Percentiles rank a stretch among this genome's conserved stretches.
phyloP scores from a whole-genome alignment of 768 basidiomycete genomes.

The Boletus vermiculosoides region DNA sequence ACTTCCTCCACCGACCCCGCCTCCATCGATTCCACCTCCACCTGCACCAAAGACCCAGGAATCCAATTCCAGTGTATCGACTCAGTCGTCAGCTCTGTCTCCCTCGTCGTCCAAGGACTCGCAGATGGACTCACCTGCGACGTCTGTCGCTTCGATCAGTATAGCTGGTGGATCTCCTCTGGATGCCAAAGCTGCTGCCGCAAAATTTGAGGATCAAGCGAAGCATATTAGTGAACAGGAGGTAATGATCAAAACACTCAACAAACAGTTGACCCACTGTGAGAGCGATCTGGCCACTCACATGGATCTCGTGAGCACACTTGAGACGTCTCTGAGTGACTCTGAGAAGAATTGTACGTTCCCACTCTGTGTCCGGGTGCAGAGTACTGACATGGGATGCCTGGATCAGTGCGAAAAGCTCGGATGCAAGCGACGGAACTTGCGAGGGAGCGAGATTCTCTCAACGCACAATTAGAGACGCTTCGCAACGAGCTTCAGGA shows the following conservation, averaged over 20 bases:
- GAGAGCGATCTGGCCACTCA: constrained; percentile 89
- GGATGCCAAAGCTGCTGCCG: constrained; percentile 53
- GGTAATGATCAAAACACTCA: constrained; percentile 89
- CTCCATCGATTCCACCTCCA: constrained; percentile 84
- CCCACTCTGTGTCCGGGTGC: background rate
- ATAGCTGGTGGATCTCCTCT: constrained; percentile 35
- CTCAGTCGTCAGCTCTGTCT: constrained; percentile 54
- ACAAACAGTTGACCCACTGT: constrained; percentile 91
- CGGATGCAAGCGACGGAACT: constrained; percentile 92
- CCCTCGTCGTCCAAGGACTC: constrained; percentile 70
- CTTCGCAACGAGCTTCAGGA: constrained; percentile 74
- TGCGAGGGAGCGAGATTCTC: constrained; percentile 78
- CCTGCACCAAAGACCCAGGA: constrained; percentile 64
- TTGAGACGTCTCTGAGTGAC: constrained; percentile 85
- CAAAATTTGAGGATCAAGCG: constrained; percentile 68
- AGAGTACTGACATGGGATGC: constrained; percentile 10
- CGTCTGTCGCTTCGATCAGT: constrained; percentile 52
- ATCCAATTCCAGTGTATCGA: constrained; percentile 56
- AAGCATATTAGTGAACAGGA: constrained; percentile 83
- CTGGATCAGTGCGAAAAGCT: constrained; percentile 75
- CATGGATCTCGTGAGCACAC: constrained; percentile 82
- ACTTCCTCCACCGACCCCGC: constrained; percentile 77
- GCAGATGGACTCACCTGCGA: constrained; percentile 63
- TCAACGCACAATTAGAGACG: constrained; percentile 60
- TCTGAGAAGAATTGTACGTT: constrained; percentile 89